These are phyloP conservation scores for Ophiostoma novo-ulmi DNA, from an alignment of 2,329 filamentous ascomycete genomes.

Conservation along the genomic window DNA sequence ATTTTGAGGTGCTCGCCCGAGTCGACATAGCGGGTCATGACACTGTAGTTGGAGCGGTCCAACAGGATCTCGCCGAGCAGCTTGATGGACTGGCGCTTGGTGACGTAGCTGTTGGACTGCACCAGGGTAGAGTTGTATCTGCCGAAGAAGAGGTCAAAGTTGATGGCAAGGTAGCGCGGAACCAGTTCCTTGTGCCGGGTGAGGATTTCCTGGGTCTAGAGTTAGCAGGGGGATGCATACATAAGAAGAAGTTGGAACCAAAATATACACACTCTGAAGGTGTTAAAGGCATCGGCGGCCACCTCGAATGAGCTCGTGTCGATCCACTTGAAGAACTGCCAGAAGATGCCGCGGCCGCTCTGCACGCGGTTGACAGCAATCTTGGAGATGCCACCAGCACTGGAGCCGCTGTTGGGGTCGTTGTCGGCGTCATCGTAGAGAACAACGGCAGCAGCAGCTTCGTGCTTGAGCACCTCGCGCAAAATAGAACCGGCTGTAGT, in stretches of 20 bases:
- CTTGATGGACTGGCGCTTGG: conserved; percentile 96
- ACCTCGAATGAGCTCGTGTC: conserved; percentile 95
- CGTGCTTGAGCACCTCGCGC: conserved; percentile 81
- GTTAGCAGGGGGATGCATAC: conserved; percentile 24
- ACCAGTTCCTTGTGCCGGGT: conserved; percentile 92
- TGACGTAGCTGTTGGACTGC: conserved; percentile 93
- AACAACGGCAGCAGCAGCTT: conserved; percentile 84
- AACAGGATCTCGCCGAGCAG: conserved; percentile 90
- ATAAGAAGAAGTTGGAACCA: neutral
- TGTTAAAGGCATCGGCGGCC: conserved; percentile 94
- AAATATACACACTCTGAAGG: conserved; percentile 67
- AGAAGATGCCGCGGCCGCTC: conserved; percentile 81
- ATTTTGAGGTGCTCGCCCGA: conserved; percentile 94
- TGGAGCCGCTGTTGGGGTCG: conserved; percentile 50
- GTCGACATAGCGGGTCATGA: conserved; percentile 97
- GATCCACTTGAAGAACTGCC: conserved; percentile 96
- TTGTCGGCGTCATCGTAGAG: conserved; percentile 82
- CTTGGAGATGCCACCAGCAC: conserved; percentile 67
- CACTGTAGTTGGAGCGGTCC: conserved; percentile 91
- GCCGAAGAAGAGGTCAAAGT: conserved; percentile 90
- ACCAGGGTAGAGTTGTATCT: conserved; percentile 84
- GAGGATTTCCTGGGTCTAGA: conserved; percentile 65
- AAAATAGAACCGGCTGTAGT: conserved; percentile 87
- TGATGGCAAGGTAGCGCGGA: conserved; percentile 77
- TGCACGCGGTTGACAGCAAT: conserved; percentile 73